A percentile compares a stretch with the other conserved stretches of the same genome.
phyloP scores from a whole-genome alignment of 2,329 filamentous ascomycete species.

The Xylariaceae sp. region DNA sequence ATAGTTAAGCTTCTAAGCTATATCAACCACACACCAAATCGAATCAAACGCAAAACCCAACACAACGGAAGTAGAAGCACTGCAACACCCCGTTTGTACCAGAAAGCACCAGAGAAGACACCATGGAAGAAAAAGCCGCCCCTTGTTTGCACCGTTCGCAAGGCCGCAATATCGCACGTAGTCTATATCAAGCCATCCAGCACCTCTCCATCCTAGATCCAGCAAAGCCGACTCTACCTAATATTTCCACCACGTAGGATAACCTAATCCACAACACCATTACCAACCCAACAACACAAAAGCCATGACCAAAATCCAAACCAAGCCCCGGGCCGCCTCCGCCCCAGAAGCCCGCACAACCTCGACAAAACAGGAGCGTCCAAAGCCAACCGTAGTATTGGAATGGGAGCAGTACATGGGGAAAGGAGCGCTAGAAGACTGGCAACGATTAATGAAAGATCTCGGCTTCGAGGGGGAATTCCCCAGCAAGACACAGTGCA shows the following conservation, averaged over 20 bases:
- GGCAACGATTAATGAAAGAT: slow-evolving; percentile 43
- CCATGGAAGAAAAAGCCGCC: neutral
- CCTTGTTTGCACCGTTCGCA: slow-evolving; percentile 2
- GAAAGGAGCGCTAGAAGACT: slow-evolving; percentile 37
- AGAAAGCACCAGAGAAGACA: neutral
- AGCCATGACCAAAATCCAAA: slow-evolving; percentile 10
- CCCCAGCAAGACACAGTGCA: slow-evolving; percentile 43
- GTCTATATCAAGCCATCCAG: neutral
- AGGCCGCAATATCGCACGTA: neutral
- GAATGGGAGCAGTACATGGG: slow-evolving; percentile 21
- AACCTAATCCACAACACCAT: too few relatives aligned
- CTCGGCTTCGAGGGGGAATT: slow-evolving; percentile 39
- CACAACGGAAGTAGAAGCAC: too few relatives aligned
- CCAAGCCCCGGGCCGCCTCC: neutral
- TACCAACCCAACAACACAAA: neutral
- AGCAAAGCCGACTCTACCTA: too few relatives aligned
- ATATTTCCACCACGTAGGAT: too few relatives aligned
- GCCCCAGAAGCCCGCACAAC: neutral
- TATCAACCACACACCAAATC: too few relatives aligned
- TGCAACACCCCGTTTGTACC: neutral
- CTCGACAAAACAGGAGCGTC: neutral
- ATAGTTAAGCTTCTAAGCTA: too few relatives aligned
- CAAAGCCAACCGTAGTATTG: neutral
- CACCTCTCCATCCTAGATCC: neutral
- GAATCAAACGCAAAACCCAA: too few relatives aligned